Evolutionary conservation across 148 eudicot species (phyloP).

Genomic region (Cornus kousa): DNA sequence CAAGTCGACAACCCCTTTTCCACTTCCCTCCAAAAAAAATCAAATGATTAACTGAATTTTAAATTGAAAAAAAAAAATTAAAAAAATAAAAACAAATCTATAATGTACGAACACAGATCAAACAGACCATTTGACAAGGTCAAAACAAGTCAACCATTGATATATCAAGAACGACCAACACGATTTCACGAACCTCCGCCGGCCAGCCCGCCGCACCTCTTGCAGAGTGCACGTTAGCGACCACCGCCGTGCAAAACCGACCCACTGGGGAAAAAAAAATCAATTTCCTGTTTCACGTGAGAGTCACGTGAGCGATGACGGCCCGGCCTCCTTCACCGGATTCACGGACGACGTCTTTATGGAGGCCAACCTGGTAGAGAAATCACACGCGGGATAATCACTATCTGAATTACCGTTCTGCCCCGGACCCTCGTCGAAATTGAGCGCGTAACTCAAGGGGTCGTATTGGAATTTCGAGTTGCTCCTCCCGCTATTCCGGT

Average conservation of each 20-base stretch:
- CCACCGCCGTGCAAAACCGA: not conserved
- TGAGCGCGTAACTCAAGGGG: conserved; percentile 40
- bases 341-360: conserved; percentile 19
- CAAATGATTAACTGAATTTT: not conserved
- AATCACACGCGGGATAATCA: conserved; percentile 26
- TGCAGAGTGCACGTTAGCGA: not conserved
- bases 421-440: conserved; percentile 43
- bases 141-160: not conserved
- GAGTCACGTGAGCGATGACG: conserved; percentile 14
- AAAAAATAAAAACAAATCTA: not conserved
- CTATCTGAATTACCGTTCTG: conserved; percentile 20
- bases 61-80: not conserved
- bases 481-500: not conserved
- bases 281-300: not conserved
- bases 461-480: conserved; percentile 36
- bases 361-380: conserved; percentile 35
- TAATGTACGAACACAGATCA: too few species aligned
- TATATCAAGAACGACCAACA: not conserved
- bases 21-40: not conserved
- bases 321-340: conserved; percentile 14
- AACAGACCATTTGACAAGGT: not conserved
- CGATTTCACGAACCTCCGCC: not conserved
- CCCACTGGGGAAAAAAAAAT: not conserved
- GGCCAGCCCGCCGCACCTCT: not conserved
- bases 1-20: not conserved